Base-by-base conservation (phyloP, 1,284 basidiomycete species). In the Leccinum pachyderme region DNA sequence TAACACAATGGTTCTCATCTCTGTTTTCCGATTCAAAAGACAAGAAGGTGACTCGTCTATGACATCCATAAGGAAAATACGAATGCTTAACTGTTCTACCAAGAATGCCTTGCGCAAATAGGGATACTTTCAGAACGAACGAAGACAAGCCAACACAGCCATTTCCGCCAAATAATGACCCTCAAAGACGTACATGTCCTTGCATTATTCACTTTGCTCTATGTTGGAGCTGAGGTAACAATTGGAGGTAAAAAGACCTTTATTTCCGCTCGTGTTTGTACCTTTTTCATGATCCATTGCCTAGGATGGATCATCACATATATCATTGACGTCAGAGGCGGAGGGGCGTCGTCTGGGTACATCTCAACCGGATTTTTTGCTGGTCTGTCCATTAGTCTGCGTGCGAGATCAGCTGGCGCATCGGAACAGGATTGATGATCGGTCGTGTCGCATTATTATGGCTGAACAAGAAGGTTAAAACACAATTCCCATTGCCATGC, bases 201-300 rank as follows among this genome's bases (percentile, higher is more conserved):
- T 29, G 77, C 82, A 6, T 59, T 75, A 24, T 85, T 81, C 59
- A 63, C 73, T n/a, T 65, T 82, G 29, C 72, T 82, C 31, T 83
- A 83, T 56, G 80, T 83, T 43, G 83, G 83, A 8, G 72, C 76
- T 3, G 82, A 84, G 60, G 81, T 83, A 5, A 79, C 81, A 3
- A 72, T 83, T 18, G 79, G 79, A 56, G 77, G 77, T 77, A 58
- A 35, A 50, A 2, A 11, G 18, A n/a, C 6, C 24, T 3, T 7
- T 27, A 32, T 44, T 24, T 27, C 2, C 35, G 32, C 12, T n/a
- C 41, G 18, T 9, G 32, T 31, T 28, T 13, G 8, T 33, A 22
- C 6, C 29, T 4, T 48, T 50, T 48, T 60, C 53, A 48, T 15
- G 9, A 39, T 43, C n/a, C 44, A 27, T 24, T 15, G 24, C 2